Evolutionary conservation across 2,329 filamentous ascomycete genomes (phyloP).

Genomic region (Cladosporium sp.): DNA sequence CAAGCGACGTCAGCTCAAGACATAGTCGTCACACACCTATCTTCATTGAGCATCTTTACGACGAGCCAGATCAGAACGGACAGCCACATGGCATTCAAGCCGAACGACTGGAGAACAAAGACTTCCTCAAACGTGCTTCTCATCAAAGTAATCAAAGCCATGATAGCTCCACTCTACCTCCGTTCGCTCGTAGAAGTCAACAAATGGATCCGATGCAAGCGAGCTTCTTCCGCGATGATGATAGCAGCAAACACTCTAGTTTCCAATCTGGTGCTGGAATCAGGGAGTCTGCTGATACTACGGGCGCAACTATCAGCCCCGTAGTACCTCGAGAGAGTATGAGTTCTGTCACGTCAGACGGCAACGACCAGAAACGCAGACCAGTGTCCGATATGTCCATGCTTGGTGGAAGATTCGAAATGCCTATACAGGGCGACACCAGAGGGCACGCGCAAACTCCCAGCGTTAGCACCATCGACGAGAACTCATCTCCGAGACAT

Average conservation of each 20-base stretch:
- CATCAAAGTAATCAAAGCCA: conserved; percentile 21
- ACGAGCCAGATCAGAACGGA: conserved; percentile 40
- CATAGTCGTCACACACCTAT: conserved; percentile 51
- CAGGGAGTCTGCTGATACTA: conserved; percentile 18
- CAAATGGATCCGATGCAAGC: conserved; percentile 27
- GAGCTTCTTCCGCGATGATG: conserved; percentile 23
- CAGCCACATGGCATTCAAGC: conserved; percentile 42
- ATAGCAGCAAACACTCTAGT: conserved; percentile 22
- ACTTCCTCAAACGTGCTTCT: conserved; percentile 44
- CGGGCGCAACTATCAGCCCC: conserved; percentile 23
- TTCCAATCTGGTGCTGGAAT: conserved; percentile 21
- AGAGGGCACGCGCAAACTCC: neutral
- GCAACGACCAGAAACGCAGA: conserved; percentile 15
- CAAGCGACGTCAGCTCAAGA: conserved; percentile 12
- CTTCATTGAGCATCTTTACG: conserved; percentile 59
- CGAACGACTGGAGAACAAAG: conserved; percentile 45
- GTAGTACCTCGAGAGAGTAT: conserved; percentile 19
- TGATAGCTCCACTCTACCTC: conserved; percentile 29
- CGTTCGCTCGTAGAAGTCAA: conserved; percentile 33
- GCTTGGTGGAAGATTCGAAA: conserved; percentile 6
- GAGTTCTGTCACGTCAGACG: conserved; percentile 7
- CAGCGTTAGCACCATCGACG: neutral
- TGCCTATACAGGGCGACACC: neutral
- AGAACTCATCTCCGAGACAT: neutral
- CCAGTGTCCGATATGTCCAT: conserved; percentile 18